These are phyloP conservation scores for Tuber brumale DNA, from an alignment of 495 filamentous ascomycete genomes.

Conservation along the genomic window DNA sequence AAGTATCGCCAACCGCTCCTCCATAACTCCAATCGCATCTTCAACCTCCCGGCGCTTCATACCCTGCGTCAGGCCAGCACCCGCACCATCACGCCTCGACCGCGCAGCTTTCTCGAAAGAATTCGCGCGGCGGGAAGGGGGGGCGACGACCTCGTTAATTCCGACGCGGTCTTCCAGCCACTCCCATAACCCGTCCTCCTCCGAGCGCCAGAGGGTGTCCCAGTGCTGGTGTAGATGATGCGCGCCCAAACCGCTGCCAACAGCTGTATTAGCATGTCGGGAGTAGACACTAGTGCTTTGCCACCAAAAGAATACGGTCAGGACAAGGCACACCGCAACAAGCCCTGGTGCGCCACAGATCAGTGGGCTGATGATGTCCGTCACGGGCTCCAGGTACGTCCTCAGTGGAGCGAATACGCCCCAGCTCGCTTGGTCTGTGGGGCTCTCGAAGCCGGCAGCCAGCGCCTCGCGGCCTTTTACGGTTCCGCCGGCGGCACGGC, in stretches of 20 bases:
- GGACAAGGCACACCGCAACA: constrained; percentile 55
- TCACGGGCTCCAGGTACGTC: constrained; percentile 60
- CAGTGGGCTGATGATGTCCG: constrained; percentile 63
- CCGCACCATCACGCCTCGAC: constrained; percentile 2
- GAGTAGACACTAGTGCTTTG: constrained; percentile 34
- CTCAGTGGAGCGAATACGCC: constrained; percentile 73
- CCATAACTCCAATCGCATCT: constrained; percentile 76
- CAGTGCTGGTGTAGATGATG: constrained; percentile 71
- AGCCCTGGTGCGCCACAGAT: constrained; percentile 60
- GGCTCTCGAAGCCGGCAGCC: constrained; percentile 46
- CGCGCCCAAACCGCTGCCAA: constrained; percentile 29
- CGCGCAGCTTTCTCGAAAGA: constrained; percentile 43
- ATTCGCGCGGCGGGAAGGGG: constrained; percentile 40
- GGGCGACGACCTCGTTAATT: constrained; percentile 47
- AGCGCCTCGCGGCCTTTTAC: constrained; percentile 46
- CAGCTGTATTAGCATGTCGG: constrained; percentile 37
- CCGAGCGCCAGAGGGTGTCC: constrained; percentile 84
- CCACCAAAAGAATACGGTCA: constrained; percentile 44
- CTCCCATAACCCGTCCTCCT: constrained; percentile 89
- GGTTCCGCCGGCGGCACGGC: constrained; percentile 40
- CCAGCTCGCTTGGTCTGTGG: constrained; percentile 54
- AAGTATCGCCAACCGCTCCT: constrained; percentile 68
- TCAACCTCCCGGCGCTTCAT: constrained; percentile 77
- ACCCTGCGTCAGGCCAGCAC: constrained; percentile 47
- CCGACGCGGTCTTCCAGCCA: constrained; percentile 90